These are phyloP conservation scores for Alternaria ethzedia DNA, from an alignment of 2,329 filamentous ascomycete genomes.

Conservation along the genomic window DNA sequence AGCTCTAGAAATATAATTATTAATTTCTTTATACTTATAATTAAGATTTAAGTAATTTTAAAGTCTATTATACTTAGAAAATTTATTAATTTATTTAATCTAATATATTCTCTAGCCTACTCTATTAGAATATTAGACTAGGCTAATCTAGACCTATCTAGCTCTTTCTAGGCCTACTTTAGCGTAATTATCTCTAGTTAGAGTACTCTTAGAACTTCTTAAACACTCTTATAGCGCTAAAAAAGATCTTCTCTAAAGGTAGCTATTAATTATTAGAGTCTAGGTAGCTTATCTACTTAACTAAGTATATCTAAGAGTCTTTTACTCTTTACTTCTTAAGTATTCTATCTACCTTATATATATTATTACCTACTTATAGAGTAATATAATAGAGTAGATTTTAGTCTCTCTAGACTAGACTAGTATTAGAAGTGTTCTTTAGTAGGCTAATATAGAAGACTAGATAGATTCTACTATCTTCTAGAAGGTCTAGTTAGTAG, in stretches of 20 bases:
- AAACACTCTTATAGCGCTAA: not conserved
- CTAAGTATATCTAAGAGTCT: not conserved
- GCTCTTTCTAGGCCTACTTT: too few species aligned
- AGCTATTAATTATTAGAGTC: not conserved
- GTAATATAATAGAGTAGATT: not conserved
- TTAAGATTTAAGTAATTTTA: too few species aligned
- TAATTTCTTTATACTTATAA: too few species aligned
- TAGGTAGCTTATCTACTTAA: not conserved
- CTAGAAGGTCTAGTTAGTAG: not conserved
- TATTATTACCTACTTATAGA: not conserved
- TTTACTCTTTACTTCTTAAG: not conserved
- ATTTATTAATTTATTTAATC: too few species aligned
- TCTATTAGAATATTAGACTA: too few species aligned
- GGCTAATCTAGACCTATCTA: too few species aligned
- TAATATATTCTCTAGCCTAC: too few species aligned
- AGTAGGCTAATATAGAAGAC: not conserved
- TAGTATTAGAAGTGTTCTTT: not conserved
- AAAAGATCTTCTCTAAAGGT: not conserved
- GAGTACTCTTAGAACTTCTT: not conserved
- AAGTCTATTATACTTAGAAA: too few species aligned
- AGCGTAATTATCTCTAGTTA: too few species aligned
- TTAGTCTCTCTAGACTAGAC: not conserved
- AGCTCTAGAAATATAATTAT: too few species aligned
- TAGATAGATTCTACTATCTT: not conserved
- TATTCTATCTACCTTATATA: not conserved